Percentiles rank a stretch among this genome's conserved stretches.
phyloP scores from a whole-genome alignment of 2,329 filamentous ascomycete species.

The Nectriaceae sp. region DNA sequence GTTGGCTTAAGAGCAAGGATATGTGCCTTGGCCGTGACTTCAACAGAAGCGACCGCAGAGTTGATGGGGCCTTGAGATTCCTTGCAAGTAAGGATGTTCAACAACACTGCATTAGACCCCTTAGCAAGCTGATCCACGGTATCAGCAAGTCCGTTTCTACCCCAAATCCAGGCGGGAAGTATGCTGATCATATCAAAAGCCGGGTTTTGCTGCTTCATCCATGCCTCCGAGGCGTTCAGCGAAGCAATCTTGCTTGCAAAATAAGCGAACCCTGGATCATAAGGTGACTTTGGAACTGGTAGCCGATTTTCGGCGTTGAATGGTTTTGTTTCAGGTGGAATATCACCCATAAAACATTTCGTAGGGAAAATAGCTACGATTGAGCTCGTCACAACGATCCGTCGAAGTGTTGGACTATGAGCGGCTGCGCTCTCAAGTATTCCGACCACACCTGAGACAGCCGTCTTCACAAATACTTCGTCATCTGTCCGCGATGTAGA shows the following conservation, averaged over 20 bases:
- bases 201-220: background rate
- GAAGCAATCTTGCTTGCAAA: slow-evolving; percentile 2
- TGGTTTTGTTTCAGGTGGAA: background rate
- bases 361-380: slow-evolving; percentile 22
- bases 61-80: background rate
- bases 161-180: slow-evolving; percentile 7
- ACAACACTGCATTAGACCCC: background rate
- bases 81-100: slow-evolving; percentile 1
- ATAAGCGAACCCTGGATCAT: slow-evolving; percentile 3
- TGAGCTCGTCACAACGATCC: slow-evolving; percentile 46
- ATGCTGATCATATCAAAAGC: slow-evolving; percentile 7
- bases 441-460: slow-evolving; percentile 37
- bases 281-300: background rate
- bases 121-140: background rate
- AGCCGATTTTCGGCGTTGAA: slow-evolving; percentile 1
- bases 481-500: slow-evolving; percentile 1
- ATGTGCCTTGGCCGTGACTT: slow-evolving; percentile 7
- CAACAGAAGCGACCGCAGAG: slow-evolving; percentile 1
- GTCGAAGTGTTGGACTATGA: slow-evolving; percentile 34
- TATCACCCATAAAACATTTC: background rate
- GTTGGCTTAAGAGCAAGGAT: background rate
- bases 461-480: slow-evolving; percentile 31
- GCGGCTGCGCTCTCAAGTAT: slow-evolving; percentile 38
- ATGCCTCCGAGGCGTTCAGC: slow-evolving; percentile 1
- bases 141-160: slow-evolving; percentile 3